Percentiles rank a stretch among this genome's conserved stretches.
Evolutionary conservation across 371 early-diverging fungal species (phyloP).

Genomic region (Cokeromyces recurvatus): DNA sequence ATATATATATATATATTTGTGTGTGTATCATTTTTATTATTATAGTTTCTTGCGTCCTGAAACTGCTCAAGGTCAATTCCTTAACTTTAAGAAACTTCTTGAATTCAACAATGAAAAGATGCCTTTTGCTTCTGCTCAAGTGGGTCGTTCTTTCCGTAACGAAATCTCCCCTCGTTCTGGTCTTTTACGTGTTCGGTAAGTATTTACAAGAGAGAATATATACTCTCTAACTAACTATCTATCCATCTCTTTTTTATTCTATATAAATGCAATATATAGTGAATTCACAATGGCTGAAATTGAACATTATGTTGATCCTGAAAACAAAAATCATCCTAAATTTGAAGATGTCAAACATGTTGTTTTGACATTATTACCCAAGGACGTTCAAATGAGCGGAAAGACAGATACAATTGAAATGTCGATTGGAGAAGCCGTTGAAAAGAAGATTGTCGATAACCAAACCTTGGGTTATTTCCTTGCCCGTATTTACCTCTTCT

Average conservation of each 20-base stretch:
- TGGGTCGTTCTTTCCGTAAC: constrained; percentile 99
- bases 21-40: constrained; percentile 2
- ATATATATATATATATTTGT: too few species aligned
- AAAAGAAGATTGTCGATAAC: constrained; percentile 88
- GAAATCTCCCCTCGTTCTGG: constrained; percentile 99
- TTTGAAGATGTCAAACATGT: constrained; percentile 84
- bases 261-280: constrained; percentile 27
- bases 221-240: too few species aligned
- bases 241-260: too few species aligned
- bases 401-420: constrained; percentile 65
- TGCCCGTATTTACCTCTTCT: constrained; percentile 93
- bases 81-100: constrained; percentile 96
- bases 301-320: constrained; percentile 98
- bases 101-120: constrained; percentile 98
- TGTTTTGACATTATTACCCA: constrained; percentile 76
- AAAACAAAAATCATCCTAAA: constrained; percentile 90
- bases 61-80: constrained; percentile 99
- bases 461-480: constrained; percentile 99
- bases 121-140: constrained; percentile 99
- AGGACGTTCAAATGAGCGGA: constrained; percentile 74
- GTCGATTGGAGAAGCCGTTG: constrained; percentile 95
- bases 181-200: constrained; percentile 92
- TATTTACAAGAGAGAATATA: too few species aligned
- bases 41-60: constrained; percentile 95
- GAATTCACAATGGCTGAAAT: constrained; percentile 99